phyloP scores from a whole-genome alignment of 441 rosid species.

The Brassica hybrid region DNA sequence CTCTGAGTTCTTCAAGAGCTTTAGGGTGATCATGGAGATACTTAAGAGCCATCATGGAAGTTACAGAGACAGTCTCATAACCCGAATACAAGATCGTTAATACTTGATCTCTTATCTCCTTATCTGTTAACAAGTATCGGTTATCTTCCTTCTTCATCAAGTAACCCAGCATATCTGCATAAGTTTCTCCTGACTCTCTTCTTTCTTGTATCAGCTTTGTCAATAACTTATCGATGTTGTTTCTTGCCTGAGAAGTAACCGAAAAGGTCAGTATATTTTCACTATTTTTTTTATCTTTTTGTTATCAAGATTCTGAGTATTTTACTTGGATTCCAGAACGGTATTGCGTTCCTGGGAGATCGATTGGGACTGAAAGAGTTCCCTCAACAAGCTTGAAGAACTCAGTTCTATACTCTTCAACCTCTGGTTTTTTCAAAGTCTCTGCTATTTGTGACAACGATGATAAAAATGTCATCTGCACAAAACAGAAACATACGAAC shows the following conservation, averaged over 20 bases:
- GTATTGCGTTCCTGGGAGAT: constrained; percentile 83
- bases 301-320: background rate
- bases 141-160: constrained; percentile 68
- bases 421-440: constrained; percentile 30
- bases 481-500: constrained; percentile 2
- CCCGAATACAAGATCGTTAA: constrained; percentile 88
- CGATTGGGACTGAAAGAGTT: constrained; percentile 79
- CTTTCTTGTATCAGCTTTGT: constrained; percentile 60
- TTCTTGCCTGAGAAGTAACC: constrained; percentile 67
- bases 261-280: background rate
- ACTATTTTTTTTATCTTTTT: background rate
- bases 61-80: constrained; percentile 90
- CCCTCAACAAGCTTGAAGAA: constrained; percentile 85
- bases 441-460: constrained; percentile 79
- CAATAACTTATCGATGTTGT: constrained; percentile 60
- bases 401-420: constrained; percentile 74
- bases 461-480: constrained; percentile 84
- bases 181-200: constrained; percentile 52
- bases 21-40: constrained; percentile 83
- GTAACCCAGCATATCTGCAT: constrained; percentile 74
- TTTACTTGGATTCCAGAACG: constrained; percentile 70
- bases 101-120: constrained; percentile 84
- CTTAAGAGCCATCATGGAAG: constrained; percentile 94
- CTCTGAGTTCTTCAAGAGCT: constrained; percentile 78
- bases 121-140: constrained; percentile 57